Evolutionary conservation across 805 yeast genomes (phyloP), one percentile per base, ranked within the genome.

Genomic region (Metschnikowia gelsemii): DNA sequence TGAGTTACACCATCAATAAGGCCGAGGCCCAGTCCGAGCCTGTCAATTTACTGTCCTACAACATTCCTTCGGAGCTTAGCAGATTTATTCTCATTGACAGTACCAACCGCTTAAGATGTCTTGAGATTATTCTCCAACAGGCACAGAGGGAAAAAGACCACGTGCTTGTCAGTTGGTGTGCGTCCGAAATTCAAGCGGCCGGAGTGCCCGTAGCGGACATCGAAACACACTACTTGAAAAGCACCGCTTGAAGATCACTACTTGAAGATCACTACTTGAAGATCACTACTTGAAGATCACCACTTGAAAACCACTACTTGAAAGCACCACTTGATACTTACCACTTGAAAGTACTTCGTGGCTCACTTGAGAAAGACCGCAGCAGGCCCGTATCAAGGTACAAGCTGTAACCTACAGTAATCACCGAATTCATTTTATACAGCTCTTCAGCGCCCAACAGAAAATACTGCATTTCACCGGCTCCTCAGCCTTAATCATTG

Each of bases 101-200:
- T 22, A 36, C 30, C 19, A 52, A 52, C 37, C 40, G 56, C 16
- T 22, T 56, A 5, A 39, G 40, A 14, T 54, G 62, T 32, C 40
- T 66, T 32, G 42, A 48, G 17, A 39, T 51, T 1, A 57, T 67
- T 2, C 44, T 60, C 11, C 30, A 37, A 7, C 51, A 50, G 18
- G 64, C 72, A 2, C 26, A 58, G 2, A 26, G 30, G 29, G 59
- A 58, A 9, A 43, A 55, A 12, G 66, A 68, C 35, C 5, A 13
- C 4, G 45, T 40, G 2, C 43, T 56, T 7, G 26, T 64, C 3
- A 19, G 39, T 18, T 68, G 73, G 73, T 51, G 55, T 27, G 54
- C 61, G 4, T 49, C 54, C 6, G 71, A 65, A 44, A 50, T 66
- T 42, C 54, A 65, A 36, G 35, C 42, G 8, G 39, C 54, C 23